A percentile compares a stretch with the other conserved stretches of the same genome.
Conservation (phyloP, 306 rosid species). For the Rosa lucieae region DNA sequence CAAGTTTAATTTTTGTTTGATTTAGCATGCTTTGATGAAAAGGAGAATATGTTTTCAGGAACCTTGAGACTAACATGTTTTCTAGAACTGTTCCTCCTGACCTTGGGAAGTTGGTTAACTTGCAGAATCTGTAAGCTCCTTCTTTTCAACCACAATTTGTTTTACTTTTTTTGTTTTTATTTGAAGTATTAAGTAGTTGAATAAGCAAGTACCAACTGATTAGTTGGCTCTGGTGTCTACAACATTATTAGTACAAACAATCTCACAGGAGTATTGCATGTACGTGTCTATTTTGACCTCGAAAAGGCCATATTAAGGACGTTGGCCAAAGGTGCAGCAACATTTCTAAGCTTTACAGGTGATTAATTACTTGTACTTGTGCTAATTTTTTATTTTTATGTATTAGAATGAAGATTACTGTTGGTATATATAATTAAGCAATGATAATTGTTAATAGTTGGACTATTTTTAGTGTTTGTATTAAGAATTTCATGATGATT, state of each 20-base stretch:
- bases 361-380: too few species aligned
- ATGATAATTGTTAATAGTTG: too few species aligned
- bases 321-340: too few species aligned
- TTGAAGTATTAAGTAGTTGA: not conserved
- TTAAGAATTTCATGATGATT: too few species aligned
- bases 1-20: too few species aligned
- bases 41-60: not conserved
- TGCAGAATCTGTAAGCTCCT: not conserved
- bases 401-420: too few species aligned
- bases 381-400: too few species aligned
- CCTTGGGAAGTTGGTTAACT: not conserved
- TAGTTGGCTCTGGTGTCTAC: not conserved
- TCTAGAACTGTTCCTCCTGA: not conserved
- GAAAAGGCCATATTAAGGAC: too few species aligned
- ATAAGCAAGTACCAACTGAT: not conserved
- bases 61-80: not conserved
- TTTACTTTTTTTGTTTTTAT: not conserved
- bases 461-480: too few species aligned
- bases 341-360: too few species aligned
- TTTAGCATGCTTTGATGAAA: not conserved
- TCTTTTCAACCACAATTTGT: not conserved
- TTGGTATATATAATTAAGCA: too few species aligned
- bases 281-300: too few species aligned
- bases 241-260: slow-evolving; percentile 25
- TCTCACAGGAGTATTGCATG: slow-evolving; percentile 34